These are phyloP conservation scores for Fusarium euwallaceae DNA, from an alignment of 2,329 filamentous ascomycete genomes.

Conservation along the genomic window DNA sequence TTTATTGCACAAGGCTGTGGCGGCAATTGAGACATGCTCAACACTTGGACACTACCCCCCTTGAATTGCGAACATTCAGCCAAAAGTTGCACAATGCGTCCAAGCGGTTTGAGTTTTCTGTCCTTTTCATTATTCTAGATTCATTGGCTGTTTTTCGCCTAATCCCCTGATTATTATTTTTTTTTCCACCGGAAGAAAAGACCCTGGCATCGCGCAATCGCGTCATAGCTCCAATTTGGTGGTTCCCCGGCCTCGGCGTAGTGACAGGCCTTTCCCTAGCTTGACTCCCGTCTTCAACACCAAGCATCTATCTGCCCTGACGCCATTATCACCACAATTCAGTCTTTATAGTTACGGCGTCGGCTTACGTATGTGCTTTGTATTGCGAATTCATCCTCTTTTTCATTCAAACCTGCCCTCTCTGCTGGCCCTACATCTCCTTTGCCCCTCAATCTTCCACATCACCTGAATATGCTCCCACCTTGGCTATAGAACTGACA, in stretches of 20 bases:
- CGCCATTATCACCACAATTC: slow-evolving; percentile 6
- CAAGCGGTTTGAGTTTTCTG: neutral
- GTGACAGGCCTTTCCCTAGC: slow-evolving; percentile 15
- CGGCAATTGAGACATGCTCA: slow-evolving; percentile 8
- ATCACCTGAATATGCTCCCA: neutral
- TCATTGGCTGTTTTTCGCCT: neutral
- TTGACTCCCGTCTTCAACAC: slow-evolving; percentile 18
- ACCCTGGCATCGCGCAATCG: slow-evolving; percentile 35
- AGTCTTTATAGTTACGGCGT: neutral
- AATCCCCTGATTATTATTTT: neutral
- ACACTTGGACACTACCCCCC: neutral
- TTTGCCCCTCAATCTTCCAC: slow-evolving; percentile 21
- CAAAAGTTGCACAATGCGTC: slow-evolving; percentile 33
- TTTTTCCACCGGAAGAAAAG: slow-evolving; percentile 6
- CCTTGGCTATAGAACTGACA: slow-evolving; percentile 13
- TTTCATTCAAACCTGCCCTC: rapidly evolving
- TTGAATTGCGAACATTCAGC: slow-evolving; percentile 25
- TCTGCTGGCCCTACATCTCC: neutral
- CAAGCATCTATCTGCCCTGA: slow-evolving; percentile 8
- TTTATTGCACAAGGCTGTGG: slow-evolving; percentile 16
- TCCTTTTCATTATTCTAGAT: neutral
- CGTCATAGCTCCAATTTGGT: slow-evolving; percentile 31
- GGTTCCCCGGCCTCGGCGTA: slow-evolving; percentile 36
- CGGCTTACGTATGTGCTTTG: neutral
- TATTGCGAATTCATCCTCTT: neutral